Evolutionary conservation across 306 rosid genomes (phyloP), one percentile per base, ranked within the genome.

Genomic region (Cucurbita moschata): DNA sequence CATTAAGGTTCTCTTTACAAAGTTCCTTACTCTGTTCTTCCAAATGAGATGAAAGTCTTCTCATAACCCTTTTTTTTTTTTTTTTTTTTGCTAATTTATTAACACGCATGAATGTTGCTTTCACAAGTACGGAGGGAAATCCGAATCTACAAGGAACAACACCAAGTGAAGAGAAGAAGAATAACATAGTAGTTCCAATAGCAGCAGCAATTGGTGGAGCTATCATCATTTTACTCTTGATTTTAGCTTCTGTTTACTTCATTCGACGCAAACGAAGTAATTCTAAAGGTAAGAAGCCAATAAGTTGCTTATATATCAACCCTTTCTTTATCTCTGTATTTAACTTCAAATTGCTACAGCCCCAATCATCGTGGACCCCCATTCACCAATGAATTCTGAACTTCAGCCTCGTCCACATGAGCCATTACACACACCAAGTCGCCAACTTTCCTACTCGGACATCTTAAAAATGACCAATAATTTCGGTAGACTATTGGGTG

Each of bases 171-270:
- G 68, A 58, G 76, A 75, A 74, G 46, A 39, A 59, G 50, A 67
- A 65, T 43, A 73, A 64, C 46, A 73, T 82, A 62, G 72, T 81
- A n/a, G 63, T 77, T 79, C 82, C 88, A 46, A 21, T 86, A 5
- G 81, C 64, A 15, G 80, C 79, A 65, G 81, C 88, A 11, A 75
- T 88, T 1, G 81, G 43, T 21, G 88, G 90, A 50, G 66, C 78
- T 73, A 52, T 82, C 18, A 1, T 82, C 42, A 42, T 81, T 5
- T 11, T 50, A 16, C 21, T 86, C 13, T 56, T 68, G 18, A 13
- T 60, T 44, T 59, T 54, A 0, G 53, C 81, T 19, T 15, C 43
- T 18, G 11, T 74, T 76, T 84, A 74, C 55, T 75, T n/a, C 75
- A 14, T 74, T 10, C 26, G 64, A 79, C 26, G 72, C 39, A 78